Evolutionary conservation across 495 filamentous ascomycete species (phyloP), one percentile per base, ranked within the genome.

Genomic region (Aspergillus baeticus): DNA sequence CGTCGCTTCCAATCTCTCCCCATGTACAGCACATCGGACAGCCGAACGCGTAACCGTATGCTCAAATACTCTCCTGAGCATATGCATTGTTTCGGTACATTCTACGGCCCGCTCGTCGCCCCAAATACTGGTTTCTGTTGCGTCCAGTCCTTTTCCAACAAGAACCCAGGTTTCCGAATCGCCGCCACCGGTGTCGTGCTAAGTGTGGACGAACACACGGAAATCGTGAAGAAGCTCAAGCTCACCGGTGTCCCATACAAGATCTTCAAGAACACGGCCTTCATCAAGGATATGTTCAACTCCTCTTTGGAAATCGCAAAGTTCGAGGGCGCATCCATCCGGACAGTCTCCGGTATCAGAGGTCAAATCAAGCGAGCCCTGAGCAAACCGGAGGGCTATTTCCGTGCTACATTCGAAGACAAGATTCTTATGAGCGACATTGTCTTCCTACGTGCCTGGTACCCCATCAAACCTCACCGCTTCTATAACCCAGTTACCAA

Each of bases 161-260:
- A 89, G 62, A 93, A 83, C 48, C 90, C 93, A 0, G 91, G 91
- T 14, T 98, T 98, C 81, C 87, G 94, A 21, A 87, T 98, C 46
- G 88, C 94, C 4, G 94, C 94, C 8, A 96, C 93, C 6, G 94
- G 94, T 34, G 92, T 93, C 2, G 91, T 98, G 14, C 70, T 96
- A 45, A 89, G 84, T 63, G 95, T 98, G 10, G 94, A 98, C 66
- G 90, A 96, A 69, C 88, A 86, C 41, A 89, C 89, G 0, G 93
- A 97, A 64, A 97, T 98, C 60, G 95, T 98, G 65, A 98, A 98
- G 81, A 98, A 98, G 78, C 84, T 98, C 63, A 98, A 98, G 69
- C 82, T 98, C 23, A 95, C 90, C 14, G 92, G 92, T 59, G 79
- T 83, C 23, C 91, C 94, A 6, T 92, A 91, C 76, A 98, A 98